These are phyloP conservation scores for Candida berthetii DNA, from an alignment of 805 yeast genomes.

Conservation along the genomic window DNA sequence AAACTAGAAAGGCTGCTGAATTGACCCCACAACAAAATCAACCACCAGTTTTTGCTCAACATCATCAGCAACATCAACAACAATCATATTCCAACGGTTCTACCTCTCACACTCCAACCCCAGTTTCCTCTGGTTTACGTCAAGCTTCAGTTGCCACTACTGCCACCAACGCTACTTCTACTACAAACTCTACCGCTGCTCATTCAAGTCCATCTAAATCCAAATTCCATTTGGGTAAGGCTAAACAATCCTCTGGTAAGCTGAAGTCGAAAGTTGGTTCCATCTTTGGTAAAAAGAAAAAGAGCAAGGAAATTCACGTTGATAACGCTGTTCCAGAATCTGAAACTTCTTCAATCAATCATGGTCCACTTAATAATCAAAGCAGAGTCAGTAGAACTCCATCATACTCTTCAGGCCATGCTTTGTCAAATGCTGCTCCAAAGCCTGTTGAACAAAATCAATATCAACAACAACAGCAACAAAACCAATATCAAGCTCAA, in stretches of 20 bases:
- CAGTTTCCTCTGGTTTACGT: conserved; percentile 3
- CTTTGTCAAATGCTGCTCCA: neutral
- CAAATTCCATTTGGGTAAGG: neutral
- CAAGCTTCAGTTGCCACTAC: conserved; percentile 14
- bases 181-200: neutral
- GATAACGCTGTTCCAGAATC: conserved; percentile 16
- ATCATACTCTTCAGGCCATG: conserved; percentile 9
- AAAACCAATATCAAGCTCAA: neutral
- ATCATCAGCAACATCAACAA: no score
- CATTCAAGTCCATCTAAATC: neutral
- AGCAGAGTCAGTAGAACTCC: conserved; percentile 14
- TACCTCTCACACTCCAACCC: neutral
- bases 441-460: neutral
- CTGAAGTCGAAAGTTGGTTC: conserved; percentile 73
- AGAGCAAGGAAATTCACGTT: conserved; percentile 21
- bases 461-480: neutral
- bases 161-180: neutral
- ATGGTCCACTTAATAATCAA: conserved; percentile 7
- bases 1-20: conserved; percentile 22
- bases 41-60: neutral
- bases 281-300: conserved; percentile 59
- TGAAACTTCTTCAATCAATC: conserved; percentile 16
- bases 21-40: conserved; percentile 7
- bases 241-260: conserved; percentile 16
- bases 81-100: neutral